Conservation (phyloP, 1,139 yeast genomes). For the Yamadazyma friedrichii region DNA sequence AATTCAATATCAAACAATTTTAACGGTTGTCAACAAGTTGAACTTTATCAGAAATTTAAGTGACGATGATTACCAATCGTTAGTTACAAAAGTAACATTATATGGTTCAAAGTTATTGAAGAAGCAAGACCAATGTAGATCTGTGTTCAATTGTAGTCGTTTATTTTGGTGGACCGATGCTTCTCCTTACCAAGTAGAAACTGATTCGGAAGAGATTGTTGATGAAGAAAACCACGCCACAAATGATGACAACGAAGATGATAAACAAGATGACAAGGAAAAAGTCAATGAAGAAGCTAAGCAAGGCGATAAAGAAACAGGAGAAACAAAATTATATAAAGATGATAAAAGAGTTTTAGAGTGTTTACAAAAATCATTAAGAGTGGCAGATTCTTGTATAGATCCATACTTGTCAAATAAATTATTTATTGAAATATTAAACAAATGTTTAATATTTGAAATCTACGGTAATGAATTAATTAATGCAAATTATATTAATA, state of each 20-base stretch:
- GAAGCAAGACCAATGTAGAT: slow-evolving; percentile 92
- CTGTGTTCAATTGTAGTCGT: slow-evolving; percentile 85
- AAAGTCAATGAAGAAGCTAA: slow-evolving; percentile 15
- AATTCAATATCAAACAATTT: slow-evolving; percentile 37
- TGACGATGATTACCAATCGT: slow-evolving; percentile 68
- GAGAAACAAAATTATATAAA: slow-evolving; percentile 20
- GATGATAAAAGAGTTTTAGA: slow-evolving; percentile 48
- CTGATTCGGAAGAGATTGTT: slow-evolving; percentile 2
- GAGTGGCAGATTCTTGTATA: slow-evolving; percentile 93
- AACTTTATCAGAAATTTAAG: slow-evolving; percentile 57
- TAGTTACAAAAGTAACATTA: slow-evolving; percentile 81
- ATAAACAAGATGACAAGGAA: slow-evolving; percentile 26
- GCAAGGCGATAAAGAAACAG: slow-evolving; percentile 24
- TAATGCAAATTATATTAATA: slow-evolving; percentile 75
- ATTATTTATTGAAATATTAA: slow-evolving; percentile 84
- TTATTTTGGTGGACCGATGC: slow-evolving; percentile 88
- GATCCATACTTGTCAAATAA: slow-evolving; percentile 77
- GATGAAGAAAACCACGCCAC: slow-evolving; percentile 14
- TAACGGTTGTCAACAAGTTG: slow-evolving; percentile 60
- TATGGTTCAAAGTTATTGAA: slow-evolving; percentile 86
- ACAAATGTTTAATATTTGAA: slow-evolving; percentile 80
- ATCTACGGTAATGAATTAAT: slow-evolving; percentile 77
- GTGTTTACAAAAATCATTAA: slow-evolving; percentile 60
- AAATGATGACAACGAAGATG: slow-evolving; percentile 24
- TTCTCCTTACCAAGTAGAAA: slow-evolving; percentile 15